Base-by-base conservation (phyloP, 306 rosid species). In the Calophaca sinica region DNA sequence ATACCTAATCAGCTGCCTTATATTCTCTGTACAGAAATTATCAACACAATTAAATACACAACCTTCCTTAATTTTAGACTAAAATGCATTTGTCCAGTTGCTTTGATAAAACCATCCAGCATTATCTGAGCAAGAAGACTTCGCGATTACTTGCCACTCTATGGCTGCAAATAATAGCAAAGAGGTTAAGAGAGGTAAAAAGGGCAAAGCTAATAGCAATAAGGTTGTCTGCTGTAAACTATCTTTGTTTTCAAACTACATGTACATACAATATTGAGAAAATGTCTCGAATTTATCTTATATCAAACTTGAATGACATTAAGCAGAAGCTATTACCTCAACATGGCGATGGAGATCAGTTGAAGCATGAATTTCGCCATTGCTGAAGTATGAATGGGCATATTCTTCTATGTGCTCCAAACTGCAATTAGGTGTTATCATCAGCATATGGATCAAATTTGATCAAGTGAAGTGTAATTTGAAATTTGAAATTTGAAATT, bases 331-430 rank as follows among this genome's bases (percentile, higher is more conserved):
- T 31, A 68, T 75, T 86, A 81, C 94, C 91, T 88, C 82, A 71
- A 88, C 57, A 7, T 14, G 67, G 78, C 20, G 42, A 75, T 15
- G 86, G 62, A 93, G 80, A 60, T 88, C 88, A 60, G 58, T 68
- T 50, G 94, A 94, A 62, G 97, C 87, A 6, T 86, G 92, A 66
- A 91, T 87, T 44, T 75, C 73, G 41, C 97, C 96, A 5, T 82
- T 78, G 87, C 90, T 84, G 81, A 91, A 88, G 81, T 94, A 94
- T 72, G 94, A 88, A 49, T 86, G 92, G 45, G 96, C 94, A 76
- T 81, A 85, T 63, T 94, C 97, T 82, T 94, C 93, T 64, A 94
- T 89, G 68, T 84, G 84, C 76, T 83, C 98, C 84, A 86, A 76
- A 76, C 97, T 94, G 88, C 76, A 80, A 84, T 77, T 75, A 65